These are phyloP conservation scores for Neopestalotiopsis rosae DNA, from an alignment of 2,329 filamentous ascomycete species.

Conservation along the genomic window DNA sequence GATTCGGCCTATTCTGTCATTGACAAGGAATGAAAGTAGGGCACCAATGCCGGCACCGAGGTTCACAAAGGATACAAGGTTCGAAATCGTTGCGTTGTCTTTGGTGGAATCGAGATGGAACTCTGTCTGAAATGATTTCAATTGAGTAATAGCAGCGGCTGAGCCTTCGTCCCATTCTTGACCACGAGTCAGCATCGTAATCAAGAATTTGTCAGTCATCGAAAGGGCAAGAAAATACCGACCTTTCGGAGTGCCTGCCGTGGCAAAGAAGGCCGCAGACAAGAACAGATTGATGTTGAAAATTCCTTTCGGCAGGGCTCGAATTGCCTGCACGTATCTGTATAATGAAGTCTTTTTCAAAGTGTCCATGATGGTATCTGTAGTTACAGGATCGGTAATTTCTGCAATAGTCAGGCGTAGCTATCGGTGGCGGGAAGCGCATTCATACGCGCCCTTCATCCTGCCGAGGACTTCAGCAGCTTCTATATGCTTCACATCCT, in stretches of 20 bases:
- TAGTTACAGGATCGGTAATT: no score
- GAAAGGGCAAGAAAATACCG: not conserved
- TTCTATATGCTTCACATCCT: not conserved
- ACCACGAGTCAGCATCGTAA: not conserved
- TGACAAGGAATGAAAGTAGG: constrained; percentile 42
- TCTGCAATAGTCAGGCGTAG: no score
- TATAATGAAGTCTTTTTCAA: constrained; percentile 17
- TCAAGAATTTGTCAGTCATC: not conserved
- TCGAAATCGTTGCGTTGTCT: constrained; percentile 32
- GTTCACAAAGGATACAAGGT: constrained; percentile 43
- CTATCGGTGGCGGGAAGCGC: no score
- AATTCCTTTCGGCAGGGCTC: constrained; percentile 25
- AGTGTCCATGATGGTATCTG: not conserved
- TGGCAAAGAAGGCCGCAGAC: constrained; percentile 26
- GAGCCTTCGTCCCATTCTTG: constrained; percentile 39
- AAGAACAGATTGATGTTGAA: constrained; percentile 23
- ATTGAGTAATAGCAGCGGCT: constrained; percentile 36
- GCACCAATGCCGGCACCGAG: constrained; percentile 37
- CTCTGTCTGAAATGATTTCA: constrained; percentile 39
- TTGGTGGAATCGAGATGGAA: constrained; percentile 38
- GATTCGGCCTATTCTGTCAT: constrained; percentile 25
- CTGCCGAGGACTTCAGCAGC: not conserved
- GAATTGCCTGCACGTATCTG: constrained; percentile 24
- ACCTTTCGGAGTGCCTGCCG: constrained; percentile 24
- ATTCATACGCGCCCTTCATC: not conserved